Conservation (phyloP, 1,139 yeast genomes). For the Wickerhamiella pararugosa region DNA sequence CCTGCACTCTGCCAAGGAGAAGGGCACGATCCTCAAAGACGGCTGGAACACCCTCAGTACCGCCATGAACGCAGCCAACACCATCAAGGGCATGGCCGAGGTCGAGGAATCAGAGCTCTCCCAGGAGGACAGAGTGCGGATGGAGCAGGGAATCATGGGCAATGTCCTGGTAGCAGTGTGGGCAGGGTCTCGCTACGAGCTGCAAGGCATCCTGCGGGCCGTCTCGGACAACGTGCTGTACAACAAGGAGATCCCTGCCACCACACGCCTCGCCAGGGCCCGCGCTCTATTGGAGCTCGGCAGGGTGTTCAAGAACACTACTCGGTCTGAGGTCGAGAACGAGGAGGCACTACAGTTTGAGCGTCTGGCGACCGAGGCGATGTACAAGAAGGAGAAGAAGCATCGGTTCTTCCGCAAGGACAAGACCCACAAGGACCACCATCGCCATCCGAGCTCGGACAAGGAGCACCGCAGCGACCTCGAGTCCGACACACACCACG, state of each 20-base stretch:
- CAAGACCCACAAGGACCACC: constrained; percentile 1
- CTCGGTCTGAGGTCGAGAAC: constrained; percentile 70
- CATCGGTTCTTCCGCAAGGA: constrained; percentile 11
- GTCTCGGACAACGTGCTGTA: constrained; percentile 68
- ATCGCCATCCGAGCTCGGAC: too few species aligned
- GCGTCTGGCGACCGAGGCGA: constrained; percentile 82
- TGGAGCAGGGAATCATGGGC: constrained; percentile 78
- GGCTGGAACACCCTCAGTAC: constrained; percentile 72
- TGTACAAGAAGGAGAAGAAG: constrained; percentile 56
- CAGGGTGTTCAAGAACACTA: constrained; percentile 46
- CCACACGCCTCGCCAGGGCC: constrained; percentile 59
- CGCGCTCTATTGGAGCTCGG: constrained; percentile 65
- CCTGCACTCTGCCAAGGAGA: constrained; percentile 71
- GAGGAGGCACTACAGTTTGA: constrained; percentile 88
- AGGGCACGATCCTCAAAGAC: constrained; percentile 73
- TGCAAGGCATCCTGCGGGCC: constrained; percentile 72
- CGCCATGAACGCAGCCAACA: constrained; percentile 76
- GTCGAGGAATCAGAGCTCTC: constrained; percentile 48
- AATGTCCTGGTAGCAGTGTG: constrained; percentile 91
- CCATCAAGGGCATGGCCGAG: constrained; percentile 57
- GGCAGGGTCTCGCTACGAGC: constrained; percentile 86
- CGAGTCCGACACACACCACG: too few species aligned
- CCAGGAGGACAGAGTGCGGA: constrained; percentile 65
- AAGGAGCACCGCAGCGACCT: too few species aligned
- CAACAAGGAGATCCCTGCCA: constrained; percentile 44